Percentiles rank a stretch among this genome's conserved stretches.
phyloP scores from a whole-genome alignment of 169 alveolate species.

The Theileria annulata region DNA sequence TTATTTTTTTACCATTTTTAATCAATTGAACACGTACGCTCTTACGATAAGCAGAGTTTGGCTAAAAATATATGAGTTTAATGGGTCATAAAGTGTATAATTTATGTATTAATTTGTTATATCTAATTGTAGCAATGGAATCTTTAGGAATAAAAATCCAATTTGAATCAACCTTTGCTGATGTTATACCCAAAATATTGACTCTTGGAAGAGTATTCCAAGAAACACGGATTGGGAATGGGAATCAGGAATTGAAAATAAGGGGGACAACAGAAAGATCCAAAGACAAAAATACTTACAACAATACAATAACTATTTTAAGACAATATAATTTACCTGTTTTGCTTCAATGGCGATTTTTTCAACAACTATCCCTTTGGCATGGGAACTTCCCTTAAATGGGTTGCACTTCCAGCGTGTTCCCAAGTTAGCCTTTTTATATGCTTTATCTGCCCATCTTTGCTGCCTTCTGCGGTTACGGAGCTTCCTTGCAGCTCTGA shows the following conservation, averaged over 20 bases:
- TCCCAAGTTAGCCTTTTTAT: slow-evolving; percentile 95
- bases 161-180: slow-evolving; percentile 32
- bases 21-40: slow-evolving; percentile 99
- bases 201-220: slow-evolving; percentile 46
- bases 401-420: slow-evolving; percentile 97
- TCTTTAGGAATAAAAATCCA: neutral
- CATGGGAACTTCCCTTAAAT: slow-evolving; percentile 97
- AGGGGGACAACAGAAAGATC: neutral
- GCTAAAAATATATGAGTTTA: slow-evolving; percentile 76
- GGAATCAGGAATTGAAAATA: neutral
- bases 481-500: slow-evolving; percentile 97
- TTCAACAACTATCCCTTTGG: slow-evolving; percentile 99
- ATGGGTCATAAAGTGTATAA: neutral
- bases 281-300: neutral
- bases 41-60: slow-evolving; percentile 99
- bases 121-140: slow-evolving; percentile 19
- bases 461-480: slow-evolving; percentile 93
- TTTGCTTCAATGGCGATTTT: slow-evolving; percentile 98
- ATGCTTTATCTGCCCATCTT: slow-evolving; percentile 98
- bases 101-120: neutral
- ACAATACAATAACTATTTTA: neutral
- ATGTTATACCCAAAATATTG: slow-evolving; percentile 65
- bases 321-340: slow-evolving; percentile 80
- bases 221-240: slow-evolving; percentile 69
- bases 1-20: slow-evolving; percentile 98